Percentiles rank a stretch among this genome's conserved stretches.
These are phyloP conservation scores for Penicillium sp. DNA, from an alignment of 2,329 filamentous ascomycete genomes.

Conservation along the genomic window DNA sequence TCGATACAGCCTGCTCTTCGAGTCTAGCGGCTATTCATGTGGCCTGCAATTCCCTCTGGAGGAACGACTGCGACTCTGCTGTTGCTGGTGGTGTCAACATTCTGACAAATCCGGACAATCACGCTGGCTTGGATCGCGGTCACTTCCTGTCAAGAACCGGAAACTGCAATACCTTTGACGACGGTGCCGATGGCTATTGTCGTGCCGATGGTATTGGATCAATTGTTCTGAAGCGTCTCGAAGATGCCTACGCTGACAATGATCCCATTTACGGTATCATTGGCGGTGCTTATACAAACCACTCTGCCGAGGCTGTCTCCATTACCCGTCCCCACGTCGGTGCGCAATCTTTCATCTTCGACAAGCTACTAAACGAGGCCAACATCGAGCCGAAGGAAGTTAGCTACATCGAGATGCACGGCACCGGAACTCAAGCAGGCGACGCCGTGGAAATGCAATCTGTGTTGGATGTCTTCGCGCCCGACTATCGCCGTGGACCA, in stretches of 20 bases:
- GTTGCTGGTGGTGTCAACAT: constrained; percentile 77
- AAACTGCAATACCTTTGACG: constrained; percentile 79
- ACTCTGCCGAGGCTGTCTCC: constrained; percentile 78
- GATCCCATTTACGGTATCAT: constrained; percentile 74
- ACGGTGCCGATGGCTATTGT: constrained; percentile 80
- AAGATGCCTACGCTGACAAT: constrained; percentile 76
- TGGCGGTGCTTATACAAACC: constrained; percentile 75
- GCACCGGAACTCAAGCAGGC: constrained; percentile 83
- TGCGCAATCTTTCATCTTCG: constrained; percentile 73
- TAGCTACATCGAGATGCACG: constrained; percentile 87
- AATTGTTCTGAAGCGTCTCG: constrained; percentile 76
- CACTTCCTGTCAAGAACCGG: constrained; percentile 79
- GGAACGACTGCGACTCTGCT: constrained; percentile 78
- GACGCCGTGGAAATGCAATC: constrained; percentile 83
- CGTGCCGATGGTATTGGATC: constrained; percentile 76
- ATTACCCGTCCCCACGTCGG: constrained; percentile 83
- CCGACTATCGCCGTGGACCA: constrained; percentile 53
- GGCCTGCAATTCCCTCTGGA: constrained; percentile 73
- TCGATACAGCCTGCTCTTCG: constrained; percentile 80
- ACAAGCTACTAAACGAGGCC: constrained; percentile 70
- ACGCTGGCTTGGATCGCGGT: constrained; percentile 73
- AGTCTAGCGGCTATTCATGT: constrained; percentile 73
- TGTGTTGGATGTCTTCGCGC: constrained; percentile 68
- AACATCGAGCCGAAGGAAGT: constrained; percentile 77
- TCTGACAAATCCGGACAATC: constrained; percentile 80